Conservation (phyloP, 2,329 filamentous ascomycete species). For the Exophiala spinifera region DNA sequence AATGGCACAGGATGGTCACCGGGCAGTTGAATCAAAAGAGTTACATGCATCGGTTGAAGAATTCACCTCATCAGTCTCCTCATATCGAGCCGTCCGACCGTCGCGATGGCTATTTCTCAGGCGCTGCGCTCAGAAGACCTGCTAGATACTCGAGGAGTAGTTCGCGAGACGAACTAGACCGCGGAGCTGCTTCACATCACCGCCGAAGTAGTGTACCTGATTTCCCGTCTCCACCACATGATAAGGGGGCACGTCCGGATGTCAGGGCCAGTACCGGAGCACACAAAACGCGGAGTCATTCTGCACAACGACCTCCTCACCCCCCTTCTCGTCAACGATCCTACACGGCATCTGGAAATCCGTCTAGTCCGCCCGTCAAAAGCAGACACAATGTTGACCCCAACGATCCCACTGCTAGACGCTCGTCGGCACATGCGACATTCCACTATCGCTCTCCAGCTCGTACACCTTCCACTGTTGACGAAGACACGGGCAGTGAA, state of each 20-base stretch:
- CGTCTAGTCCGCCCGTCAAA: constrained; percentile 1
- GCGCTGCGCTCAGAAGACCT: constrained; percentile 5
- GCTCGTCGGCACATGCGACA: constrained; percentile 13
- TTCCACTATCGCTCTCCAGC: constrained; percentile 20
- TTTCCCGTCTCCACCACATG: constrained; percentile 22
- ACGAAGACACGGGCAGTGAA: constrained; percentile 27
- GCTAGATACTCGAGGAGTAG: constrained; percentile 15
- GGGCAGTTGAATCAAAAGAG: constrained; percentile 65
- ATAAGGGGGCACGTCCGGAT: constrained; percentile 19
- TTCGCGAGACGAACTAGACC: constrained; percentile 22
- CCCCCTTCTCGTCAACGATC: constrained; percentile 23
- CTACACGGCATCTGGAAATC: constrained; percentile 16
- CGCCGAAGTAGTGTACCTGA: constrained; percentile 28
- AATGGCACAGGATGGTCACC: constrained; percentile 79
- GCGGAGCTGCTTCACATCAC: constrained; percentile 14
- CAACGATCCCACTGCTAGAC: constrained; percentile 11
- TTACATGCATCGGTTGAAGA: constrained; percentile 38
- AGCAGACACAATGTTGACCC: constrained; percentile 4
- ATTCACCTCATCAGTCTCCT: constrained; percentile 34
- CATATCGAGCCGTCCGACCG: constrained; percentile 23
- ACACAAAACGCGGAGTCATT: constrained; percentile 25
- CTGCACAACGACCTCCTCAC: constrained; percentile 21
- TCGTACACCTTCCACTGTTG: constrained; percentile 20
- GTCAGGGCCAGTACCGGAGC: constrained; percentile 11
- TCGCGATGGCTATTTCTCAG: constrained; percentile 28